phyloP scores from a whole-genome alignment of 2,329 filamentous ascomycete species.

The Ascochyta fabae region DNA sequence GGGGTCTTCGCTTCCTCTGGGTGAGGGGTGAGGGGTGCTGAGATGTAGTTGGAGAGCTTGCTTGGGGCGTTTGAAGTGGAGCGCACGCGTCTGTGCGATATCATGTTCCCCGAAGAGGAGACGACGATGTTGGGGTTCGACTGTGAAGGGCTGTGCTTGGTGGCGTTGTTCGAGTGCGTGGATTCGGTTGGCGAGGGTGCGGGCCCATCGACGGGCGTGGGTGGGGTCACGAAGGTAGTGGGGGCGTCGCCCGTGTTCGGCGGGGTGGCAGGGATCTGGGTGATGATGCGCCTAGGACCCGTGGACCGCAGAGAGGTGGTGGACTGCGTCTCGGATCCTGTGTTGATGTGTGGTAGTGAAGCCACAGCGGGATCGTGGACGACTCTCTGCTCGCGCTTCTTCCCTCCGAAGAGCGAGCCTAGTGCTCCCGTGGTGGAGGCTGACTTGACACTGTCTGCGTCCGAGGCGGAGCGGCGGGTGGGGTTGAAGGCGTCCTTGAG shows the following conservation, averaged over 20 bases:
- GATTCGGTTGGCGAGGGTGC: slow-evolving; percentile 44
- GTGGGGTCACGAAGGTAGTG: slow-evolving; percentile 67
- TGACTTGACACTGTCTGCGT: slow-evolving; percentile 50
- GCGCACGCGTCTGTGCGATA: slow-evolving; percentile 70
- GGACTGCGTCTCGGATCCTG: slow-evolving; percentile 41
- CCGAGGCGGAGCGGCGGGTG: slow-evolving; percentile 37
- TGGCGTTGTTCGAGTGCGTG: slow-evolving; percentile 29
- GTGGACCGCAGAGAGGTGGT: slow-evolving; percentile 31
- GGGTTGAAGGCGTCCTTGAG: slow-evolving; percentile 73
- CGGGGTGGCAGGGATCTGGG: slow-evolving; percentile 51
- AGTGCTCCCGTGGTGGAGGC: slow-evolving; percentile 46
- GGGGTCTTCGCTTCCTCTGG: slow-evolving; percentile 71
- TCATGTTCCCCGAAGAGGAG: slow-evolving; percentile 73
- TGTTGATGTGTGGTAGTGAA: slow-evolving; percentile 42
- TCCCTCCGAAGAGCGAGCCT: slow-evolving; percentile 52
- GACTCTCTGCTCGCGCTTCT: slow-evolving; percentile 40
- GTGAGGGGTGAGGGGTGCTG: slow-evolving; percentile 73
- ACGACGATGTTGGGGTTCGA: slow-evolving; percentile 61
- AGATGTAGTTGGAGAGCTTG: slow-evolving; percentile 80
- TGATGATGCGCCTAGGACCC: slow-evolving; percentile 47
- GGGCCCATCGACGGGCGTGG: slow-evolving; percentile 63
- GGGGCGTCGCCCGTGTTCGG: slow-evolving; percentile 54
- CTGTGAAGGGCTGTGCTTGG: slow-evolving; percentile 41
- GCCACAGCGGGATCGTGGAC: slow-evolving; percentile 37
- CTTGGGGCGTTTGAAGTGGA: slow-evolving; percentile 71